phyloP scores from a whole-genome alignment of 129 eudicot species.

The Daucus carota region DNA sequence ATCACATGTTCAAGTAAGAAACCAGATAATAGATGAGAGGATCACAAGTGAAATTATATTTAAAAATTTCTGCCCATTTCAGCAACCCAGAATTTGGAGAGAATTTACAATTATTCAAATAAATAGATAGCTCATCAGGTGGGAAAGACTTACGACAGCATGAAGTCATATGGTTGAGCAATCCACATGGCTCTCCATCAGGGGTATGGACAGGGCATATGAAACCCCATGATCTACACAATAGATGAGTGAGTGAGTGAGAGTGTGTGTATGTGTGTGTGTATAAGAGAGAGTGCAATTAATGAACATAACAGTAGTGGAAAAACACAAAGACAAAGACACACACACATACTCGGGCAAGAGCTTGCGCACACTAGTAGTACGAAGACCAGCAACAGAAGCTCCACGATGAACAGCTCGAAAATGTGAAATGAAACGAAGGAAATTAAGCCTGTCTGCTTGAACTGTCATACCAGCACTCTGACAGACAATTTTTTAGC shows the following conservation, averaged over 20 bases:
- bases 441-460: conserved; percentile 84
- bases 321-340: neutral
- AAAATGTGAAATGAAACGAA: conserved; percentile 83
- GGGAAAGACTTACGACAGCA: conserved; percentile 63
- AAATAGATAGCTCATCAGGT: neutral
- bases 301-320: neutral
- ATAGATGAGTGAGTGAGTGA: neutral
- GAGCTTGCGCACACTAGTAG: conserved; percentile 90
- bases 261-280: too few species aligned
- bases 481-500: conserved; percentile 25
- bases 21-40: neutral
- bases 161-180: conserved; percentile 79
- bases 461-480: conserved; percentile 81
- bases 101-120: neutral
- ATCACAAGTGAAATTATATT: neutral
- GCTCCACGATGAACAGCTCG: conserved; percentile 97
- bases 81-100: neutral
- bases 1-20: neutral
- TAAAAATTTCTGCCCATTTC: neutral
- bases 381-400: conserved; percentile 89
- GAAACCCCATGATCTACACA: conserved; percentile 88
- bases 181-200: conserved; percentile 96
- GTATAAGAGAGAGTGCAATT: neutral
- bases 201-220: conserved; percentile 99
- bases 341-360: conserved; percentile 80